Conservation (phyloP, 228 moss, liverwort and hornwort genomes). For the Sphagnum magellanicum region DNA sequence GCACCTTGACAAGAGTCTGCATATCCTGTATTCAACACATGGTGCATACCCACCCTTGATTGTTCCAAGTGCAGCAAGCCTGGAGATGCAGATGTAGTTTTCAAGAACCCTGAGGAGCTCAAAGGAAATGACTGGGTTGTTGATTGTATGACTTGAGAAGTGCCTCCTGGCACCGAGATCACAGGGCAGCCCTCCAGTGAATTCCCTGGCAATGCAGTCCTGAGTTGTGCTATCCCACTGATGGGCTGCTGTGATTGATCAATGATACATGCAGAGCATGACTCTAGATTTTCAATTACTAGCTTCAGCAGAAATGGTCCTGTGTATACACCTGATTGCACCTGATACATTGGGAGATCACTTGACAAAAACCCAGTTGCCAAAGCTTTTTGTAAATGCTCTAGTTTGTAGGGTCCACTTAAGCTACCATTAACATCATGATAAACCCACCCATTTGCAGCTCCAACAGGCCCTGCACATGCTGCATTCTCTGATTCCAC, state of each 20-base stretch:
- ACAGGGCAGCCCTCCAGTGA: too few species aligned
- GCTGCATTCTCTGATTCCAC: slow-evolving; percentile 7
- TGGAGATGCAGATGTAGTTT: slow-evolving; percentile 19
- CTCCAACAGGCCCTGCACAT: slow-evolving; percentile 6
- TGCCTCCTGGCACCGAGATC: too few species aligned
- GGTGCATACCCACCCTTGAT: slow-evolving; percentile 6
- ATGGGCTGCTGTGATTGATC: slow-evolving; percentile 34
- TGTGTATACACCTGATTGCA: slow-evolving; percentile 18
- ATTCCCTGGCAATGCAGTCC: too few species aligned
- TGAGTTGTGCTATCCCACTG: too few species aligned
- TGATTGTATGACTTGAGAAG: background rate
- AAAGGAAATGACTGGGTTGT: slow-evolving; percentile 8
- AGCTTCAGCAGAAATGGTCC: slow-evolving; percentile 34
- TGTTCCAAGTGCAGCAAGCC: slow-evolving; percentile 7
- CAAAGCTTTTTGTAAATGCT: slow-evolving; percentile 34
- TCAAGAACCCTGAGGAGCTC: background rate
- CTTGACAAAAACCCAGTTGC: slow-evolving; percentile 16
- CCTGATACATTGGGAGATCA: slow-evolving; percentile 29
- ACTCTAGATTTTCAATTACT: slow-evolving; percentile 17
- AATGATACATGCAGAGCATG: background rate
- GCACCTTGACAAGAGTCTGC: slow-evolving; percentile 8
- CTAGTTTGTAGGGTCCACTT: slow-evolving; percentile 24
- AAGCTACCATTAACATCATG: slow-evolving; percentile 22
- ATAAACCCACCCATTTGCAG: slow-evolving; percentile 32
- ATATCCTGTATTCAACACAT: background rate